Base-by-base conservation (phyloP, 2,329 filamentous ascomycete genomes). In the Neopestalotiopsis rosae region DNA sequence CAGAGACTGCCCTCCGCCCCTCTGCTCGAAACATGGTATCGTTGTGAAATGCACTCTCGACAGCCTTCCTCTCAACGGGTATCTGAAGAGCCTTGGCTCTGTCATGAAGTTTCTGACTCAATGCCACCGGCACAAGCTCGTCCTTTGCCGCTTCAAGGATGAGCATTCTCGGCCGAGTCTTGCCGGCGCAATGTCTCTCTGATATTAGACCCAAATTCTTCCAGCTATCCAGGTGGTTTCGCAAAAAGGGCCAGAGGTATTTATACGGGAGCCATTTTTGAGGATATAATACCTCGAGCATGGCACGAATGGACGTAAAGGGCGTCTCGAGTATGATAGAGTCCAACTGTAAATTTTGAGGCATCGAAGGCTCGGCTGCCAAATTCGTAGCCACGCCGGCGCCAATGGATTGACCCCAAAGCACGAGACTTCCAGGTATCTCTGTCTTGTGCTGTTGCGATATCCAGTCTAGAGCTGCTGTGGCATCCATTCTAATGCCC, bases 331-430 rank as follows among this genome's bases (percentile, higher is more conserved):
- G 84, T 12, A 95, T 83, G 65, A 95, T 71, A 1, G 86, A 82
- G 61, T 81, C 71, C 45, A 86, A 77, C 45, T 76, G 75, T 67
- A 83, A 81, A 70, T 79, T 83, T 2, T 81, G 67, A 3, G 80
- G 79, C 56, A 81, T 73, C 38, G 74, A 61, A 75, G 81, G 68
- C 57, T 78, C 76, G 6, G 83, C 85, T 14, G 88, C 86, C 2
- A 91, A 85, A 65, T 87, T 89, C 17, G 89, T 90, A 13, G 91
- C 92, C 57, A 95, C 87, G 1, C 91, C 92, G 32, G 90, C 88
- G 1, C 93, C 93, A 67, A 95, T 89, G 71, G 91, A 94, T 78
- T 95, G 92, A 0, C 92, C 92, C 92, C 92, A 95, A 12, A 95
- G 79, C 1, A 94, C 75, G 1, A 93, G 61, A 72, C 76, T 62